A percentile compares a stretch with the other conserved stretches of the same genome.
phyloP scores from a whole-genome alignment of 2,329 filamentous ascomycete species.

The Colletotrichum somersetense region DNA sequence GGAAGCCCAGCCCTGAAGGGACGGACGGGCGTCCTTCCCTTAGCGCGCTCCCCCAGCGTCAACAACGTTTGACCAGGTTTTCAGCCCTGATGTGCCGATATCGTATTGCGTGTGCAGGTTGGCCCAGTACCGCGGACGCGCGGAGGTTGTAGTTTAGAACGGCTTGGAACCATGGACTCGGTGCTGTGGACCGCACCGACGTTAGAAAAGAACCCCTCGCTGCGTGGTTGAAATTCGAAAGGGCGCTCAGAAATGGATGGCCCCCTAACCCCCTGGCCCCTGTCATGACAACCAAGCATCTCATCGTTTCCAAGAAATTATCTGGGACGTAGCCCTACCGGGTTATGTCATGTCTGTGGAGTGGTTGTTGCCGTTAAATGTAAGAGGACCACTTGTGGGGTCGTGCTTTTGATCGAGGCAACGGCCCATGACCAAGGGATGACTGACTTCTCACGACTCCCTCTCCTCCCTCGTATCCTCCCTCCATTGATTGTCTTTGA shows the following conservation, averaged over 20 bases:
- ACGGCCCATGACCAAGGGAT: conserved; percentile 17
- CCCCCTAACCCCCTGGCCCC: not conserved
- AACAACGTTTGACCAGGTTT: not conserved
- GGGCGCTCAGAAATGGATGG: not conserved
- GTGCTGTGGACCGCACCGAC: not conserved
- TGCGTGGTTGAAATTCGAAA: not conserved
- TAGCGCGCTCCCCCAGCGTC: not conserved
- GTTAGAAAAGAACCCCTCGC: no score
- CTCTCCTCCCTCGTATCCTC: no score
- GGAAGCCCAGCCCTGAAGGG: not conserved
- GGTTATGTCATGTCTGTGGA: conserved; percentile 25
- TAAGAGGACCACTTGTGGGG: conserved; percentile 10
- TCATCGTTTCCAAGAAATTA: conserved; percentile 6
- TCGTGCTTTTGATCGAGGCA: conserved; percentile 7
- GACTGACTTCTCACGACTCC: conserved; percentile 1
- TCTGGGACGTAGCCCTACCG: conserved; percentile 28
- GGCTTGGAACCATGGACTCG: not conserved
- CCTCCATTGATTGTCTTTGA: not conserved
- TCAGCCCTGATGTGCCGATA: not conserved
- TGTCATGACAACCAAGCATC: conserved; percentile 1
- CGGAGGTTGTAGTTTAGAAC: not conserved
- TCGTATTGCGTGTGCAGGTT: not conserved
- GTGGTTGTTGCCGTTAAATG: conserved; percentile 13
- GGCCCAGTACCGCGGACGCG: conserved; percentile 10
- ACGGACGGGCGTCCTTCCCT: not conserved